phyloP scores from a whole-genome alignment of 2,329 filamentous ascomycete species.

The Phialocephala sp. region DNA sequence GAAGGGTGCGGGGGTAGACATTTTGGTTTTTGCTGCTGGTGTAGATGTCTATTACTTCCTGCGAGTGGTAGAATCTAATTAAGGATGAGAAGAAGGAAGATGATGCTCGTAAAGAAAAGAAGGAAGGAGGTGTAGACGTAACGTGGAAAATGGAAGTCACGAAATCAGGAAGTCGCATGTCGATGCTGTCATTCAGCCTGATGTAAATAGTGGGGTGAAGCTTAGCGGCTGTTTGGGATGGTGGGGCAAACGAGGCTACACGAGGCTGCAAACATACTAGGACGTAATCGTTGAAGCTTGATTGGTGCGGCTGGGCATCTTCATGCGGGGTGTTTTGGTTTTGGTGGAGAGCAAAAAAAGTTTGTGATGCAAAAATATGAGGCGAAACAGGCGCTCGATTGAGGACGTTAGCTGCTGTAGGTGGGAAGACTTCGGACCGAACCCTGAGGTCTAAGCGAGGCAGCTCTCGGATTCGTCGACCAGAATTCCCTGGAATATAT shows the following conservation, averaged over 20 bases:
- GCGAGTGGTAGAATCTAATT: background rate
- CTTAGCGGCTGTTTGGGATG: slow-evolving; percentile 7
- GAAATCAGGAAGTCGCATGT: background rate
- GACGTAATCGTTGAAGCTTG: background rate
- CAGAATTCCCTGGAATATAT: no score
- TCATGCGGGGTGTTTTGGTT: background rate
- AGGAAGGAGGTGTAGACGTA: background rate
- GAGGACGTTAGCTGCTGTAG: no score
- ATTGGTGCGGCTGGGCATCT: background rate
- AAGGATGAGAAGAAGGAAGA: background rate
- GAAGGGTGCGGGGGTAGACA: slow-evolving; percentile 47
- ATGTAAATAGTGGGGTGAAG: slow-evolving; percentile 8
- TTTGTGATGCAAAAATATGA: no score
- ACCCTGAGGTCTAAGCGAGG: no score
- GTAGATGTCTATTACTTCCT: background rate
- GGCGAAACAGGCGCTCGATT: no score
- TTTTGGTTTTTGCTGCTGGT: background rate
- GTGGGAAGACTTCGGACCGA: no score
- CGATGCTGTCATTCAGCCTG: slow-evolving; percentile 9
- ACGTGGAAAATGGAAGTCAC: background rate
- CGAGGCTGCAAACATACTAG: background rate
- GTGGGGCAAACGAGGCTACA: slow-evolving; percentile 1
- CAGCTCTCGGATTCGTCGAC: no score
- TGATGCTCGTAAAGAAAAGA: background rate
- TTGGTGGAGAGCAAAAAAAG: no score